Conservation (phyloP, 495 filamentous ascomycete genomes). For the Penicillium turbatum region DNA sequence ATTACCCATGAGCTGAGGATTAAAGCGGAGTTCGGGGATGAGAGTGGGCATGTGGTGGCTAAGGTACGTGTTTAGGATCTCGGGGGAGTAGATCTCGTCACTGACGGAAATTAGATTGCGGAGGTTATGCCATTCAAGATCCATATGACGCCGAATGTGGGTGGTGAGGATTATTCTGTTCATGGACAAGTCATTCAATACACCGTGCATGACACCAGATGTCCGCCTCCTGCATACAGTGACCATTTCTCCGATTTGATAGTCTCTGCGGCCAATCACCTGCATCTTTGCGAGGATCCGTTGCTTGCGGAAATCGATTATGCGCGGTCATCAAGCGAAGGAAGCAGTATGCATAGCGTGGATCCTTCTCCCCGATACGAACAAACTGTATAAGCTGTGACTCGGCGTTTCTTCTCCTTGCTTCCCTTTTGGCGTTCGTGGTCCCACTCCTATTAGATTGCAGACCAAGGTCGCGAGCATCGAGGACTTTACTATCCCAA, state of each 20-base stretch:
- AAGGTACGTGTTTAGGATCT: not conserved
- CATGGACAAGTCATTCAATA: conserved; percentile 3
- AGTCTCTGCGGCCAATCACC: not conserved
- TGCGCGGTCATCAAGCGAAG: not conserved
- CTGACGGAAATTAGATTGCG: conserved; percentile 11
- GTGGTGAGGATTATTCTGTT: conserved; percentile 1
- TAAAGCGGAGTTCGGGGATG: conserved; percentile 11
- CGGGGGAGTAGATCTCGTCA: not conserved
- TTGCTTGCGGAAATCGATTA: not conserved
- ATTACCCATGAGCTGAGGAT: conserved; percentile 15
- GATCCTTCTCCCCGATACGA: not conserved
- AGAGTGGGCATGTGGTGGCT: not conserved
- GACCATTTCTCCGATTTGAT: conserved; percentile 10
- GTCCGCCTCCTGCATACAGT: conserved; percentile 16
- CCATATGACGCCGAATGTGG: conserved; percentile 14
- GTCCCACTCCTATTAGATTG: not conserved
- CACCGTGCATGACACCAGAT: not conserved
- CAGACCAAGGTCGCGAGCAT: not conserved
- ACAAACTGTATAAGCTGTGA: not conserved
- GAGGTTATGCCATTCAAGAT: conserved; percentile 18
- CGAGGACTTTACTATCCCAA: not conserved
- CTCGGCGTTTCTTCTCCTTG: not conserved
- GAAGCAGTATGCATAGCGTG: not conserved
- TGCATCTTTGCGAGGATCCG: not conserved
- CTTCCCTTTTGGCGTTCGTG: not conserved